phyloP scores from a whole-genome alignment of 2,329 filamentous ascomycete species.

The Arthrobotrys sinensis region DNA sequence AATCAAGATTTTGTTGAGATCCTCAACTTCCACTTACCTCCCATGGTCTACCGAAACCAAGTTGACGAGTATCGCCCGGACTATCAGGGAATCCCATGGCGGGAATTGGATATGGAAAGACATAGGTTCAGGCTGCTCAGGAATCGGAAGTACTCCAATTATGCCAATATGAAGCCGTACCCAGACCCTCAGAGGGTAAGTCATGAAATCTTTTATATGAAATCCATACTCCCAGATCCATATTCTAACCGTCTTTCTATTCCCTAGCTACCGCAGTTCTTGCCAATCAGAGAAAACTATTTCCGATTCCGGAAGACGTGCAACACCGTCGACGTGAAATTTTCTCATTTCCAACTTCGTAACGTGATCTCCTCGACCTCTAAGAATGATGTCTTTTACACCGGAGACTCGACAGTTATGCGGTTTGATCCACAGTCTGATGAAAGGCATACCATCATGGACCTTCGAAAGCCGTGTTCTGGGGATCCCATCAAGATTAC shows the following conservation, averaged over 20 bases:
- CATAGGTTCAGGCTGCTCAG: slow-evolving; percentile 61
- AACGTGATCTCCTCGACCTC: slow-evolving; percentile 75
- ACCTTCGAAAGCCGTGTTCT: slow-evolving; percentile 61
- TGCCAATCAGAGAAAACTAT: slow-evolving; percentile 67
- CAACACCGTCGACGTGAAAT: slow-evolving; percentile 71
- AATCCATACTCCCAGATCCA: neutral
- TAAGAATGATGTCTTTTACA: slow-evolving; percentile 74
- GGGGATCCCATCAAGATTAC: slow-evolving; percentile 65
- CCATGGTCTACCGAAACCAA: slow-evolving; percentile 61
- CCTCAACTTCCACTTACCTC: slow-evolving; percentile 59
- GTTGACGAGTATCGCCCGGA: slow-evolving; percentile 62
- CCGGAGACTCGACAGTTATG: slow-evolving; percentile 71
- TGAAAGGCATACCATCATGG: slow-evolving; percentile 64
- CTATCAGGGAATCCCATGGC: slow-evolving; percentile 64
- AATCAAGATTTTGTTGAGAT: slow-evolving; percentile 52
- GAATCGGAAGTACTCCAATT: slow-evolving; percentile 63
- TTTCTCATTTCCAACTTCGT: slow-evolving; percentile 78
- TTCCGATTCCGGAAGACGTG: slow-evolving; percentile 75
- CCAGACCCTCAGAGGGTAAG: slow-evolving; percentile 62
- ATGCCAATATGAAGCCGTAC: slow-evolving; percentile 62
- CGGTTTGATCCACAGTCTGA: slow-evolving; percentile 72
- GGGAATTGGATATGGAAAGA: slow-evolving; percentile 61
- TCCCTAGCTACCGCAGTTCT: slow-evolving; percentile 41
- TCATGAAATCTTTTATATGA: slow-evolving; percentile 1
- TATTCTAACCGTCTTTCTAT: slow-evolving; percentile 11